A percentile compares a stretch with the other conserved stretches of the same genome.
phyloP scores from a whole-genome alignment of 371 early-diverging fungal genomes.

The Mucor saturninus region DNA sequence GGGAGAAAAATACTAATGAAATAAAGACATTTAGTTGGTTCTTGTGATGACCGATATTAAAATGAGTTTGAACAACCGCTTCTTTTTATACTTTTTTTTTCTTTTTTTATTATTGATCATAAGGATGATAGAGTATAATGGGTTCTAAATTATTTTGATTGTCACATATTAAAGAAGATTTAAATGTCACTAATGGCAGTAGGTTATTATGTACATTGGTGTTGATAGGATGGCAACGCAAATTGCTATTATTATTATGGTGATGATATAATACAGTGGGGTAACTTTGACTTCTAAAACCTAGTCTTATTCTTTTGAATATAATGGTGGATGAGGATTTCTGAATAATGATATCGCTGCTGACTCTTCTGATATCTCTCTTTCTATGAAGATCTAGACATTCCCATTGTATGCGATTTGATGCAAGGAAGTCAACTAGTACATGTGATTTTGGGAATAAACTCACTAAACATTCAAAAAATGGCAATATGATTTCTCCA shows the following conservation, averaged over 20 bases:
- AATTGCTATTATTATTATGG: background rate
- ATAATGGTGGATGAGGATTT: background rate
- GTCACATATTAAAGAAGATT: background rate
- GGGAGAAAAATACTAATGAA: background rate
- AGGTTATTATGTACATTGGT: background rate
- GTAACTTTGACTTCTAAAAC: slow-evolving; percentile 20
- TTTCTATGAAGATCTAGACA: slow-evolving; percentile 5
- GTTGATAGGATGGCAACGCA: background rate
- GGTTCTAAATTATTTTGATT: background rate
- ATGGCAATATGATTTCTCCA: slow-evolving; percentile 83
- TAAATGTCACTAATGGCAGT: background rate
- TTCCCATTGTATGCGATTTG: slow-evolving; percentile 52
- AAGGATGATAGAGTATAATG: slow-evolving; percentile 11
- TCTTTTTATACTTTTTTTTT: background rate
- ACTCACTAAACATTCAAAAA: slow-evolving; percentile 75
- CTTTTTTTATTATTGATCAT: slow-evolving; percentile 3
- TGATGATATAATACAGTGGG: slow-evolving; percentile 20
- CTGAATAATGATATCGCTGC: slow-evolving; percentile 8
- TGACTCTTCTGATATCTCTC: slow-evolving; percentile 10
- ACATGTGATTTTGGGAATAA: slow-evolving; percentile 63
- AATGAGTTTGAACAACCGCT: background rate
- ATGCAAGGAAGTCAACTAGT: slow-evolving; percentile 38
- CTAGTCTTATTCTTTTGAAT: slow-evolving; percentile 17
- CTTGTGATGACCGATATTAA: background rate
- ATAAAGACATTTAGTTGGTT: slow-evolving; percentile 1